These are phyloP conservation scores for Phialocephala subalpina DNA, from an alignment of 2,329 filamentous ascomycete genomes.

Conservation along the genomic window DNA sequence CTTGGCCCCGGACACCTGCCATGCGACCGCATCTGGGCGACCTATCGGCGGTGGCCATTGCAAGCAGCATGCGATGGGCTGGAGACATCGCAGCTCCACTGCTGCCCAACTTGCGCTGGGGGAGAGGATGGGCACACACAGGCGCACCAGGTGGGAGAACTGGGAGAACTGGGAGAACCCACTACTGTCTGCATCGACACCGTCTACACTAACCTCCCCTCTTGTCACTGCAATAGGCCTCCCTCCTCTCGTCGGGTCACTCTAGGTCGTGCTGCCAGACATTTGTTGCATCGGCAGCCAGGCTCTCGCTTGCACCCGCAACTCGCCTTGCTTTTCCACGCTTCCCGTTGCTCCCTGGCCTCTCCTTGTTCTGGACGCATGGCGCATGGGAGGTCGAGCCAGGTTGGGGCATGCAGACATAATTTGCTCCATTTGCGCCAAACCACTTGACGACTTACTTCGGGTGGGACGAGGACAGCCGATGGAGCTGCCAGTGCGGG, in stretches of 20 bases:
- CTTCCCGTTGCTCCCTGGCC: constrained; percentile 30
- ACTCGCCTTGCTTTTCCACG: constrained; percentile 38
- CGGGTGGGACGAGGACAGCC: constrained; percentile 27
- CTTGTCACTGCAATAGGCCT: not conserved
- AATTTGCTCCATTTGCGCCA: constrained; percentile 1
- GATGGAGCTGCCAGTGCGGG: constrained; percentile 18
- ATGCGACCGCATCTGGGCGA: constrained; percentile 33
- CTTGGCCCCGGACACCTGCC: constrained; percentile 35
- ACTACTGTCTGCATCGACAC: not conserved
- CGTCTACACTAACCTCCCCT: not conserved
- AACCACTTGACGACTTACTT: constrained; percentile 25
- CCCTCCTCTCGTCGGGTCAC: not conserved
- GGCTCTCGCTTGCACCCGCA: constrained; percentile 39
- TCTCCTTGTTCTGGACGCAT: constrained; percentile 26
- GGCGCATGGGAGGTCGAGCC: constrained; percentile 25
- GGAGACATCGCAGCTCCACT: constrained; percentile 23
- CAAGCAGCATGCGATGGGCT: constrained; percentile 9
- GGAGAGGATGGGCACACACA: constrained; percentile 10
- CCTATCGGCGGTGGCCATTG: constrained; percentile 35
- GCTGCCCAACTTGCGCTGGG: constrained; percentile 35
- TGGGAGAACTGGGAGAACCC: not conserved
- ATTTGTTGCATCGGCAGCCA: not conserved
- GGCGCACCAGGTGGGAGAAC: not conserved
- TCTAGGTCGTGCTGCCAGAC: not conserved
- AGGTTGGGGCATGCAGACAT: constrained; percentile 18